Base-by-base conservation (phyloP, 306 rosid genomes). In the Hippophae gyantsensis region DNA sequence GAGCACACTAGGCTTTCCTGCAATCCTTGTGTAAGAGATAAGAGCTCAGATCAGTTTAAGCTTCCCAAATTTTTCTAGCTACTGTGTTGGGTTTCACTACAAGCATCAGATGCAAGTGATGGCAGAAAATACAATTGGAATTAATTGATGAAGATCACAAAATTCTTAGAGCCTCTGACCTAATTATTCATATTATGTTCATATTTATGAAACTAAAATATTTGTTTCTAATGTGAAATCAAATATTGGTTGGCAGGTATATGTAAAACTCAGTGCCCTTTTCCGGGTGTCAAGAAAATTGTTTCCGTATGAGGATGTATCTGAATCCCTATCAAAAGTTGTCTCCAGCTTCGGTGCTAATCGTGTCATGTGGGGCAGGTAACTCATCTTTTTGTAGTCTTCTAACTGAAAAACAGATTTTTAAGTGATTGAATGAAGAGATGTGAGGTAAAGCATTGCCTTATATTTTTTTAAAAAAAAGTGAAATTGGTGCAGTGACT, bases 321-420 rank as follows among this genome's bases (percentile, higher is more conserved):
- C 85, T 49, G 65, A 72, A 40, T 52, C 67, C 6, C 79, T 84
- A 50, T 82, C 85, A 52, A 85, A 81, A 68, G 18, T 87, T 13
- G 82, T 87, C 26, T 79, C 86, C 43, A 78, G 78, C 46, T 90
- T 78, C 71, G 90, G 97, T 42, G 95, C 94, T 41, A 73, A 82
- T 68, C 94, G 72, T 64, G 85, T 84, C 56, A 81, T 90, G 88
- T 84, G 94, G 94, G 97, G 97, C 68, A 86, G 86, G 97, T 84
- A 61, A 64, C 42, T 3, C 48, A 52, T 46, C 26, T n/a, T 46
- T 43, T 42, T 42, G 44, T 54, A 9, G 52, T 58, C 13, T 45
- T 14, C 2, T 5, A 59, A 18, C 23, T 6, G 6, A 54, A 48
- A 5, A 11, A 65, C 11, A 10, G 7, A 13, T 47, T 54, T 48